Evolutionary conservation across 2,329 filamentous ascomycete species (phyloP).

Genomic region (Hypoxylon sp.): DNA sequence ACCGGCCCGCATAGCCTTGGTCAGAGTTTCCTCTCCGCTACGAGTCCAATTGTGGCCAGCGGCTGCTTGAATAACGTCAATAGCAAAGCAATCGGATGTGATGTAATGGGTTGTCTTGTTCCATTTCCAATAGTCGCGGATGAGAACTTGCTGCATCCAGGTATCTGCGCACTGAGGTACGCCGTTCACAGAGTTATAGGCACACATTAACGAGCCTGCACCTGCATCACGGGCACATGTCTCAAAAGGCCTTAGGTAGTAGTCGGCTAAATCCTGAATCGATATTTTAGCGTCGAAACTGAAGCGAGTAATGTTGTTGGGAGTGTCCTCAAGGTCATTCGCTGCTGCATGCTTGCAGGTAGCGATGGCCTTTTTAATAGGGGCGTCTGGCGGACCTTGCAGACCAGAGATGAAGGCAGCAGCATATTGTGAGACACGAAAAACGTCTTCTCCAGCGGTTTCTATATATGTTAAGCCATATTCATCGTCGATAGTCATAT

Average conservation of each 20-base stretch:
- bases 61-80: constrained; percentile 11
- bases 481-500: background rate
- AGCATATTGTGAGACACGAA: constrained; percentile 6
- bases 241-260: constrained; percentile 11
- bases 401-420: constrained; percentile 5
- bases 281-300: constrained; percentile 10
- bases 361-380: constrained; percentile 11
- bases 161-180: constrained; percentile 7
- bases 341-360: constrained; percentile 15
- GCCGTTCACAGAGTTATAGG: constrained; percentile 16
- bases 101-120: constrained; percentile 9
- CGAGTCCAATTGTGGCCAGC: constrained; percentile 8
- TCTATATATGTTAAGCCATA: background rate
- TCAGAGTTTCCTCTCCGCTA: constrained; percentile 5
- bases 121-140: constrained; percentile 13
- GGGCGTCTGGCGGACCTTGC: background rate
- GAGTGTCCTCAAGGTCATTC: constrained; percentile 10
- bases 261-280: constrained; percentile 12
- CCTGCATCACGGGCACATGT: constrained; percentile 9
- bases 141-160: constrained; percentile 7
- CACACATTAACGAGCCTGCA: constrained; percentile 14
- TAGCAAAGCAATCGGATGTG: constrained; percentile 8
- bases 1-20: constrained; percentile 2
- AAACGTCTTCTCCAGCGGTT: constrained; percentile 12
- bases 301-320: constrained; percentile 8